Evolutionary conservation across 1,139 yeast genomes (phyloP).

Genomic region (Pichia sp.): DNA sequence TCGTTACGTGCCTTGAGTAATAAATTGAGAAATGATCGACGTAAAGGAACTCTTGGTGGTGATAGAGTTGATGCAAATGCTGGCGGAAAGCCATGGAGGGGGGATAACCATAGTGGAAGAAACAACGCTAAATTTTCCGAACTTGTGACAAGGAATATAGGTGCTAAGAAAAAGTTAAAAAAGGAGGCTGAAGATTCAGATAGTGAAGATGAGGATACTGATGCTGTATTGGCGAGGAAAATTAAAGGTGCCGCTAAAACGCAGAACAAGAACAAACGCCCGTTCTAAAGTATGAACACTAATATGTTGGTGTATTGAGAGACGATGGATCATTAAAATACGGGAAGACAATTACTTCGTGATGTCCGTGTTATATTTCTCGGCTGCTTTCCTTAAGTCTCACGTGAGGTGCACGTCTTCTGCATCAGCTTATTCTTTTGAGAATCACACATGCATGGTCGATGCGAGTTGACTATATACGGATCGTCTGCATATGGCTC

Average conservation of each 20-base stretch:
- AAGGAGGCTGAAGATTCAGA: slow-evolving; percentile 9
- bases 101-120: no score
- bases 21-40: slow-evolving; percentile 32
- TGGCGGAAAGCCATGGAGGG: no score
- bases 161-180: no score
- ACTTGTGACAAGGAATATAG: no score
- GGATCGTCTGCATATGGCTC: no score
- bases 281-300: not conserved
- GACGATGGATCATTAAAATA: no score
- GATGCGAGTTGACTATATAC: no score
- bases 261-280: not conserved
- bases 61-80: slow-evolving; percentile 5
- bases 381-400: not conserved
- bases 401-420: no score
- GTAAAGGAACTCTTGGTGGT: slow-evolving; percentile 9
- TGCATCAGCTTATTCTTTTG: no score
- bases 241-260: not conserved
- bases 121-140: no score
- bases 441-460: no score
- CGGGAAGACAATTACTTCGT: not conserved
- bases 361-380: not conserved
- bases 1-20: slow-evolving; percentile 43
- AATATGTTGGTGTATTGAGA: no score
- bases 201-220: not conserved
- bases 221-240: not conserved